Base-by-base conservation (phyloP, 2,329 filamentous ascomycete genomes). In the Allantophomopsis lycopodina region DNA sequence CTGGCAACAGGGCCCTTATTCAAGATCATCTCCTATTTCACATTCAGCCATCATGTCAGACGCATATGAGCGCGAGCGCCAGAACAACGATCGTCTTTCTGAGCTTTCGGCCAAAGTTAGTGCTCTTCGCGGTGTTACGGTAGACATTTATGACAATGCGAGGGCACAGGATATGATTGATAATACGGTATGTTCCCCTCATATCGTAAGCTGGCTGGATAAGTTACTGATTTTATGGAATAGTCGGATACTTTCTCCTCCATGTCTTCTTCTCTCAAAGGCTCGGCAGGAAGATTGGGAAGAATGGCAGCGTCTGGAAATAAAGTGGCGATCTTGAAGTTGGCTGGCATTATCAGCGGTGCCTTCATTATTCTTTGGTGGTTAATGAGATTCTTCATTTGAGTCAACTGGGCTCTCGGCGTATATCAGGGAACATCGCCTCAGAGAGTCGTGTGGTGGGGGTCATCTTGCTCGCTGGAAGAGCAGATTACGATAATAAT, bases 91-190 rank as follows among this genome's bases (percentile, higher is more conserved):
- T 49, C 87, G 89, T 51, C 83, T 98, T 41, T 80, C 89, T 54
- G 87, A 94, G 58, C 81, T 98, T 31, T 83, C 83, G 13, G 73
- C 77, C 48, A 98, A 98, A 65, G 88, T 96, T 40, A 84, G 84
- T 14, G 86, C 87, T 39, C 74, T 98, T 46, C 86, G 89, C 55
- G 84, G 83, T 60, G 86, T 98, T 38, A 98, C 91, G 33, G 77
- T 96, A 48, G 87, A 98, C 65, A 98, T 98, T 55, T 95, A 96
- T 71, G 88, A 96, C 64, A 87, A 91, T 58, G 91, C 91, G 37
- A 77, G 86, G 42, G 76, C 84, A 51, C 89, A 96, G 53, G 76
- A 83, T 48, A 75, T 94, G 46, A 83, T 98, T 49, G 86, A 98
- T 61, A 79, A 76, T 54, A 89, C 84, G 32, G 85, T 93, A 70